These are phyloP conservation scores for Vaccinium darrowii DNA, from an alignment of 148 eudicot genomes.

Conservation along the genomic window DNA sequence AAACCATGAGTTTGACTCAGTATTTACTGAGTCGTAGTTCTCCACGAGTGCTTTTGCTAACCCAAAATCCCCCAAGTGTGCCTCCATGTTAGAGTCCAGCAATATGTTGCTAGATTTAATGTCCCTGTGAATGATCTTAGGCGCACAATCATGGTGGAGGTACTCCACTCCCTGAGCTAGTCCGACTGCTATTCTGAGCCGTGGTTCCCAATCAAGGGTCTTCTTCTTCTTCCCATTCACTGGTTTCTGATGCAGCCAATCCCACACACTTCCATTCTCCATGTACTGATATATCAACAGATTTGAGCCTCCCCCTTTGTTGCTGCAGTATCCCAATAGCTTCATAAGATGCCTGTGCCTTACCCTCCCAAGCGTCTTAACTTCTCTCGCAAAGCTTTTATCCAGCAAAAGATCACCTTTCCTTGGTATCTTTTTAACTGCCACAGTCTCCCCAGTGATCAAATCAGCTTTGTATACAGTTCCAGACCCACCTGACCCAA, in stretches of 20 bases:
- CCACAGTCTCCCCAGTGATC: slow-evolving; percentile 62
- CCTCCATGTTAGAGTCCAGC: slow-evolving; percentile 85
- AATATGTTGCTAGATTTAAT: slow-evolving; percentile 83
- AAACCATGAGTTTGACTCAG: slow-evolving; percentile 80
- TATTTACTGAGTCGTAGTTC: slow-evolving; percentile 54
- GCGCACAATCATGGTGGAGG: slow-evolving; percentile 88
- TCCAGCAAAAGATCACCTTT: slow-evolving; percentile 69
- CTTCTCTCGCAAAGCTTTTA: slow-evolving; percentile 85
- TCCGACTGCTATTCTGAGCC: slow-evolving; percentile 82
- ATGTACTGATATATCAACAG: slow-evolving; percentile 84
- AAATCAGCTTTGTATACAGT: slow-evolving; percentile 81
- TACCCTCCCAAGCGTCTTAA: slow-evolving; percentile 85
- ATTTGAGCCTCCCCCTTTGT: slow-evolving; percentile 55
- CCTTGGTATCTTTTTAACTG: slow-evolving; percentile 70
- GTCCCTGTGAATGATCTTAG: slow-evolving; percentile 92
- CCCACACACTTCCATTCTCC: slow-evolving; percentile 98
- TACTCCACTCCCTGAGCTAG: slow-evolving; percentile 95
- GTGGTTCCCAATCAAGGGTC: slow-evolving; percentile 70
- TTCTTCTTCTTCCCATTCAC: slow-evolving; percentile 40
- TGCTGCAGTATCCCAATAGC: slow-evolving; percentile 79
- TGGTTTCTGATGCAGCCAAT: slow-evolving; percentile 63
- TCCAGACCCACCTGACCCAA: slow-evolving; percentile 97
- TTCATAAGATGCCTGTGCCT: slow-evolving; percentile 92
- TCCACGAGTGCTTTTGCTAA: slow-evolving; percentile 68
- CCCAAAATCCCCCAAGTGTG: slow-evolving; percentile 96